Evolutionary conservation across 768 basidiomycete genomes (phyloP), one percentile per base, ranked within the genome.

Genomic region (Ephemerocybe angulata): DNA sequence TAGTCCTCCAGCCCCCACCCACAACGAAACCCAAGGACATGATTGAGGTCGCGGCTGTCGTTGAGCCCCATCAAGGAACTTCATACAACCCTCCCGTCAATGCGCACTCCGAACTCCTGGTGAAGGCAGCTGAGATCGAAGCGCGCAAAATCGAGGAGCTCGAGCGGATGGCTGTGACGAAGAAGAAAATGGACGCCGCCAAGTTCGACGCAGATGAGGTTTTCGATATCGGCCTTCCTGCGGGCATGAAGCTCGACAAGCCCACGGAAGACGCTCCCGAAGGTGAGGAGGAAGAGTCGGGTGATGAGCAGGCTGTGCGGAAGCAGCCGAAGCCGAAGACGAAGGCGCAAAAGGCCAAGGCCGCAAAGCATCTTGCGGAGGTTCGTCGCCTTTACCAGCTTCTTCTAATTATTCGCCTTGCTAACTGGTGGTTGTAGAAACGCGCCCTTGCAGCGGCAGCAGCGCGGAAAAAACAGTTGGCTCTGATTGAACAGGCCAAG

Each of bases 1-100:
- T n/a, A n/a, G n/a, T n/a, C 55, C 22, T 55, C 17, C 44, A 87
- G 84, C 72, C 79, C 40, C 86, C 86, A 5, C 60, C 71, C 0
- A 66, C 74, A 3, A 64, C 65, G 10, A 75, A 79, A 52, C 77
- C 78, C 0, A 78, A 68, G 40, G 81, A 80, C 21, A 53, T 67
- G 21, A 91, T 91, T 56, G 75, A 79, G 8, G 59, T 88, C 0
- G 82, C 87, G 1, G 87, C 90, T 1, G 80, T 93, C 0, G 62
- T 73, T 1, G 71, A 84, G 3, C 94, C 94, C 0, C 90, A 90
- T 60, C 83, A 83, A 29, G 94, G 94, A 19, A 81, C 87, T 3
- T 94, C 92, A 17, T 98, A 98, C 66, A 97, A 97, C 65, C 94
- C 94, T 0, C 83, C 85, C 0, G 82, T 80, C 1, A 76, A 81